Evolutionary conservation across 176 grass and related monocot species (phyloP).

Genomic region (Carex littledalei): DNA sequence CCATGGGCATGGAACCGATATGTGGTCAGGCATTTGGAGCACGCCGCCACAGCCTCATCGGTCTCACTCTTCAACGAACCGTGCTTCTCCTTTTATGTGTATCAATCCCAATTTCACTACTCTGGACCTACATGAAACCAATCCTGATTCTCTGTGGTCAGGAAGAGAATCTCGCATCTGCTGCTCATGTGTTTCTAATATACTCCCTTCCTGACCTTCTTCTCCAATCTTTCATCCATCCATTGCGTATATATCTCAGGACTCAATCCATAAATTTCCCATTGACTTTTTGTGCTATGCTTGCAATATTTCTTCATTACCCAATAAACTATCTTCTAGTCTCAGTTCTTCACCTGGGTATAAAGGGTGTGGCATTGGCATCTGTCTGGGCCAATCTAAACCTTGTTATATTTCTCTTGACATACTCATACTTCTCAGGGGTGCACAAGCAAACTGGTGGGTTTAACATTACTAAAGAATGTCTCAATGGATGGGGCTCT

Average conservation of each 20-base stretch:
- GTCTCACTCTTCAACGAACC: conserved; percentile 59
- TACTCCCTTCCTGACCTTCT: conserved; percentile 73
- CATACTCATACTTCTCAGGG: conserved; percentile 55
- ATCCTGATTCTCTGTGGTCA: conserved; percentile 71
- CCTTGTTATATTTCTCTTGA: conserved; percentile 59
- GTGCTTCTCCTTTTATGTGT: conserved; percentile 56
- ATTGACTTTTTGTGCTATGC: conserved; percentile 48
- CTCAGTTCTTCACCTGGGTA: conserved; percentile 46
- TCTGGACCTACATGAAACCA: conserved; percentile 67
- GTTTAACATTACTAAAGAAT: conserved; percentile 29
- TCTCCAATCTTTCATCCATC: conserved; percentile 82
- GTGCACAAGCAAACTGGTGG: conserved; percentile 51
- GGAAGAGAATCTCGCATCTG: conserved; percentile 43
- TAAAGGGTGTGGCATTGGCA: conserved; percentile 62
- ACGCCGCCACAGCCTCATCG: conserved; percentile 41
- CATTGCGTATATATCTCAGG: conserved; percentile 75
- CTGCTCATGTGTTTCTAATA: conserved; percentile 56
- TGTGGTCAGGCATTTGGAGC: conserved; percentile 76
- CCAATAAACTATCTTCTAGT: conserved; percentile 72
- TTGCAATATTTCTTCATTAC: conserved; percentile 52
- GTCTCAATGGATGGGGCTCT: conserved; percentile 54
- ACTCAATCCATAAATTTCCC: conserved; percentile 70
- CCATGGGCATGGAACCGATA: conserved; percentile 76
- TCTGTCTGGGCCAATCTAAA: conserved; percentile 67
- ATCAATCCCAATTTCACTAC: conserved; percentile 47